Evolutionary conservation across 805 yeast species (phyloP).

Genomic region (Wickerhamiella azyma): DNA sequence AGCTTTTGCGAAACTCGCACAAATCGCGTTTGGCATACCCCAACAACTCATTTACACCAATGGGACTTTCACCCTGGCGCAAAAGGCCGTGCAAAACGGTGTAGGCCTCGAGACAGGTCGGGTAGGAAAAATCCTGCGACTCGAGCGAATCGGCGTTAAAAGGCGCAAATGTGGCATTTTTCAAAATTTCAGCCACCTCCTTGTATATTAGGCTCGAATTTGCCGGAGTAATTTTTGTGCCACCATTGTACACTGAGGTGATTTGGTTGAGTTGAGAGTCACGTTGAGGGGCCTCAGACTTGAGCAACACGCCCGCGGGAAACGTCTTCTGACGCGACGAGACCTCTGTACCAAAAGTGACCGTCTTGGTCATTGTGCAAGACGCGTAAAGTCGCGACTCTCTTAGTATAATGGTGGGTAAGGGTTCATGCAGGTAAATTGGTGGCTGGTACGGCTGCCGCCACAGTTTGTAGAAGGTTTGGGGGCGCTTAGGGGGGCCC

Average conservation of each 20-base stretch:
- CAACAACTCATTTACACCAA: background rate
- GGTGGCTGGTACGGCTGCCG: background rate
- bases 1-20: background rate
- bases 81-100: constrained; percentile 3
- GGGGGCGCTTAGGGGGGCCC: background rate
- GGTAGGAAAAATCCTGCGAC: constrained; percentile 7
- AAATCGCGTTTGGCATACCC: constrained; percentile 6
- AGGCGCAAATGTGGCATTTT: background rate
- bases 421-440: constrained; percentile 8
- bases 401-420: background rate
- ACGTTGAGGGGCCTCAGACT: background rate
- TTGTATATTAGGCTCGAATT: background rate
- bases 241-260: constrained; percentile 2
- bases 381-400: constrained; percentile 3
- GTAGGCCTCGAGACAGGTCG: constrained; percentile 7
- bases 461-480: background rate
- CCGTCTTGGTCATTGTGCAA: constrained; percentile 3
- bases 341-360: background rate
- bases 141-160: background rate
- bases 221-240: background rate
- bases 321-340: background rate
- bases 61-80: background rate
- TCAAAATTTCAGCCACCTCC: background rate
- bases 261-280: background rate
- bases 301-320: background rate